phyloP scores from a whole-genome alignment of 768 basidiomycete species.

The Lactarius sanguifluus region DNA sequence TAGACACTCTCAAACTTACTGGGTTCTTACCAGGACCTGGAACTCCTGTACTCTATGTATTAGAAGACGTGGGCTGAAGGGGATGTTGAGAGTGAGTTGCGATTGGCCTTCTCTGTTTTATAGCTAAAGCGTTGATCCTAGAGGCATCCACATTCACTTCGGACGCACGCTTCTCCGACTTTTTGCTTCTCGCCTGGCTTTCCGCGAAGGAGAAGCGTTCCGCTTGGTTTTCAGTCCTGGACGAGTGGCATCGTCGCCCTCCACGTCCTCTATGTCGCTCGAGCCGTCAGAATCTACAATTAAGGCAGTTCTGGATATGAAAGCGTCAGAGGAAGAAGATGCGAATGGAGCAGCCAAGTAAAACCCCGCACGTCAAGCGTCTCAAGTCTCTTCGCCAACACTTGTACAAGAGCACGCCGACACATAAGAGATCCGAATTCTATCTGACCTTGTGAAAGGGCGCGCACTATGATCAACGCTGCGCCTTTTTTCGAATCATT shows the following conservation, averaged over 20 bases:
- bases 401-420: no score
- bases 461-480: no score
- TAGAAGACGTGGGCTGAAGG: slow-evolving; percentile 63
- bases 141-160: slow-evolving; percentile 47
- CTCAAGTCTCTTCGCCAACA: slow-evolving; percentile 24
- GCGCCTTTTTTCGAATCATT: no score
- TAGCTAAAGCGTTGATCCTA: slow-evolving; percentile 28
- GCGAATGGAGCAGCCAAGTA: slow-evolving; percentile 63
- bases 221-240: slow-evolving; percentile 69
- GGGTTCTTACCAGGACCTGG: slow-evolving; percentile 64
- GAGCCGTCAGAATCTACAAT: slow-evolving; percentile 55
- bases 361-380: slow-evolving; percentile 36
- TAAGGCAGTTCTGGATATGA: slow-evolving; percentile 47
- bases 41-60: slow-evolving; percentile 67
- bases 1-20: slow-evolving; percentile 68
- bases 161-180: slow-evolving; percentile 43
- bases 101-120: neutral
- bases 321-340: slow-evolving; percentile 50
- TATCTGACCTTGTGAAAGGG: no score
- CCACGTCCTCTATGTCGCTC: slow-evolving; percentile 48
- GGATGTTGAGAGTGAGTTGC: slow-evolving; percentile 52
- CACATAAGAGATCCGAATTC: no score
- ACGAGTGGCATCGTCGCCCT: slow-evolving; percentile 76
- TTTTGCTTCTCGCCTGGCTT: slow-evolving; percentile 48
- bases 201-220: slow-evolving; percentile 44